Evolutionary conservation across 1,284 basidiomycete species (phyloP), one percentile per base, ranked within the genome.

Genomic region (Wallemia hederae): DNA sequence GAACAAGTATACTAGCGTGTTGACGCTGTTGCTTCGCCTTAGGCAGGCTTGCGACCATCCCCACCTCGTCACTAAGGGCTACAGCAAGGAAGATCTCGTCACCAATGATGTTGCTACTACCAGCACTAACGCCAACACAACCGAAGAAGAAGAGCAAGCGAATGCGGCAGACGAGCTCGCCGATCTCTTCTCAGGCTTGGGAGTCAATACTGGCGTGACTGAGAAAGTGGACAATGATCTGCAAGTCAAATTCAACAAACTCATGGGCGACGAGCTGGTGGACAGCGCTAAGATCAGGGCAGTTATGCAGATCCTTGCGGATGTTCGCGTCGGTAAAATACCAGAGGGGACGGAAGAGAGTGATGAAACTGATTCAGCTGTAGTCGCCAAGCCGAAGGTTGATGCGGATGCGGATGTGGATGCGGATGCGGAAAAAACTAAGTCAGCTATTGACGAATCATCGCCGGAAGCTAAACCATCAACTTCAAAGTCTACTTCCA

Each of bases 21-120:
- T 97, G 65, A 76, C 88, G 1, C 72, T 94, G 63, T 75, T 96
- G 61, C 76, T 96, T 59, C 77, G 91, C 28, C 74, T 96, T 27
- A 78, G 91, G 24, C 91, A 96, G 78, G 88, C 89, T 0, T 92
- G 89, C 68, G 83, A 87, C 65, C 90, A 94, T 67, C 88, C 89
- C 0, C 75, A 78, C 0, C 76, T 94, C 11, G 80, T 91, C 17
- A 78, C 80, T 1, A 79, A 81, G 61, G 81, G 86, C 64, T 82
- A 83, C 66, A 76, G 75, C 65, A 72, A 75, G 5, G 86, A 89
- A 66, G 71, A 75, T 17, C 83, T 85, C 59, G 85, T 81, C 0
- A 72, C 86, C 0, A 80, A 83, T n/a, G 76, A 80, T 1, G 78
- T 75, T 63, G 69, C 73, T 1, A 31, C n/a, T 31, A 17, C 29